Conservation (phyloP, 805 yeast species). For the Blastobotrys americana region DNA sequence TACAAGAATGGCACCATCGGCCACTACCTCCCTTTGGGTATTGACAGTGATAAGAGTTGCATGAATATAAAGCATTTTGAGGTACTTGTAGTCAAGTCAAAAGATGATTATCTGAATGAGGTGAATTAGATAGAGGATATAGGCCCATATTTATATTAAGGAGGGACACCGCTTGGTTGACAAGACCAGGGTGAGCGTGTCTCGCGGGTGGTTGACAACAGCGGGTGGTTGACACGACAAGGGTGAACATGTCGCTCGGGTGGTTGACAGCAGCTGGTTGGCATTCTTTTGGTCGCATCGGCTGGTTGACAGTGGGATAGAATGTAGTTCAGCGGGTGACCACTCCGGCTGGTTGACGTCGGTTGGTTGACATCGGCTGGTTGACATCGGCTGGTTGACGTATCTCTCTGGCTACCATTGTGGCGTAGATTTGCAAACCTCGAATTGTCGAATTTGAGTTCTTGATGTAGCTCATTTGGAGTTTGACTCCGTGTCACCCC, state of each 20-base stretch:
- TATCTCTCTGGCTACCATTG: no score
- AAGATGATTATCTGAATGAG: neutral
- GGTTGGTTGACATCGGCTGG: neutral
- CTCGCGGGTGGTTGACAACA: neutral
- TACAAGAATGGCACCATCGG: constrained; percentile 13
- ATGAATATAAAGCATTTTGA: constrained; percentile 38
- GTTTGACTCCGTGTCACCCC: no score
- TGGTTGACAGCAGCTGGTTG: neutral
- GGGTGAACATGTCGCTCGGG: neutral
- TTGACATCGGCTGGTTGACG: neutral
- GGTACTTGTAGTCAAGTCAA: neutral
- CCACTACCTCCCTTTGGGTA: constrained; percentile 5
- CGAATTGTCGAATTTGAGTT: no score
- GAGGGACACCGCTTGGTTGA: neutral
- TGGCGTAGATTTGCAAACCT: no score
- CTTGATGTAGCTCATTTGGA: no score
- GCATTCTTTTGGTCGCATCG: neutral
- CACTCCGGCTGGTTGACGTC: neutral
- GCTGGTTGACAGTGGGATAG: neutral
- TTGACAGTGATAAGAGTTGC: constrained; percentile 13
- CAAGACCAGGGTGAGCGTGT: neutral
- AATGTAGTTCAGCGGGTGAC: neutral
- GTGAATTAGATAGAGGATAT: neutral
- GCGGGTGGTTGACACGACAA: neutral
- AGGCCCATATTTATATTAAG: neutral